These are phyloP conservation scores for Ceratobasidium sp. DNA, from an alignment of 1,284 basidiomycete genomes.

Conservation along the genomic window DNA sequence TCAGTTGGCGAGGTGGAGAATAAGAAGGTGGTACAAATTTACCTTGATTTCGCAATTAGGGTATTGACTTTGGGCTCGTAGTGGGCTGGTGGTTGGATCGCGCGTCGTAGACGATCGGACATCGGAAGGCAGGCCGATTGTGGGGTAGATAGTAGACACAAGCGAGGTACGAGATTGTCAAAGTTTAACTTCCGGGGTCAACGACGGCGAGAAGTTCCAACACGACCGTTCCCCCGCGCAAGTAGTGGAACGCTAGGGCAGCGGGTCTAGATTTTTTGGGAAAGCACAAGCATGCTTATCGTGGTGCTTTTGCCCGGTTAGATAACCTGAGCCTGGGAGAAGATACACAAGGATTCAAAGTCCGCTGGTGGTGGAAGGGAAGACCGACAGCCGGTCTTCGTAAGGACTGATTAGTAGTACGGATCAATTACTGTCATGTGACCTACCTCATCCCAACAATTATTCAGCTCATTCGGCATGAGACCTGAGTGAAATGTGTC, in stretches of 20 bases:
- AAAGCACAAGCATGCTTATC: slow-evolving; percentile 25
- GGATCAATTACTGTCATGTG: slow-evolving; percentile 5
- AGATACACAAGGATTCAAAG: neutral
- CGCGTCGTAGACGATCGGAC: slow-evolving; percentile 27
- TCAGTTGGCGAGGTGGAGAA: neutral
- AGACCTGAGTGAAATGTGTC: too few species aligned
- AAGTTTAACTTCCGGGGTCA: slow-evolving; percentile 25
- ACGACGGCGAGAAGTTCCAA: slow-evolving; percentile 9
- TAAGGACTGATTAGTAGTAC: neutral
- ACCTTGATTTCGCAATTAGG: slow-evolving; percentile 33
- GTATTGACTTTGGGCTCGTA: slow-evolving; percentile 28
- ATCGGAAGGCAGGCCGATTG: slow-evolving; percentile 8
- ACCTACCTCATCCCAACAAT: neutral
- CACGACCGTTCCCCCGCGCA: slow-evolving; percentile 11
- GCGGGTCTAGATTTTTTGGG: slow-evolving; percentile 23
- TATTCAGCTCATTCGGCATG: neutral
- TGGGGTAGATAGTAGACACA: slow-evolving; percentile 1
- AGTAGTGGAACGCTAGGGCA: slow-evolving; percentile 5
- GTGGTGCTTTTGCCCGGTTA: slow-evolving; percentile 16
- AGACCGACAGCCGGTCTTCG: neutral
- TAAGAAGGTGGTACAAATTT: neutral
- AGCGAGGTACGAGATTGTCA: slow-evolving; percentile 20
- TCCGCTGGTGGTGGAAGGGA: slow-evolving; percentile 11
- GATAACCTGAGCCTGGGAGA: slow-evolving; percentile 4
- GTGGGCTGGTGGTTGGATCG: slow-evolving; percentile 27